phyloP scores from a whole-genome alignment of 257 asterid genomes.

The Gentiana macrophylla region DNA sequence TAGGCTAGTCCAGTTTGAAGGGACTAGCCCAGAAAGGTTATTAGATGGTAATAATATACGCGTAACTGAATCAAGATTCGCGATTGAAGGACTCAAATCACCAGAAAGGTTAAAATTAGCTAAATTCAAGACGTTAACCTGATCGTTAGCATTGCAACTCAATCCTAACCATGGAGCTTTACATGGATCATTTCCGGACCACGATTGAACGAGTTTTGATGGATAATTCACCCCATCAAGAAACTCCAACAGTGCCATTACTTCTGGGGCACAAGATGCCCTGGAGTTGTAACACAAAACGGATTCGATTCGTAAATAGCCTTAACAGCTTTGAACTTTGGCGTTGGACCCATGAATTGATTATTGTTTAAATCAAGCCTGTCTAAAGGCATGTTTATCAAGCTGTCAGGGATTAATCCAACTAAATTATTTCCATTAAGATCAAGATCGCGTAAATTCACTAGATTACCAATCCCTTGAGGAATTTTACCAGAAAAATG shows the following conservation, averaged over 20 bases:
- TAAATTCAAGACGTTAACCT: slow-evolving; percentile 43
- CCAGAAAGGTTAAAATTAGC: slow-evolving; percentile 58
- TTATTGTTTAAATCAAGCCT: slow-evolving; percentile 69
- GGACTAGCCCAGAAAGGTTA: slow-evolving; percentile 53
- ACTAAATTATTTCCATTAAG: slow-evolving; percentile 66
- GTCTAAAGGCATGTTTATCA: slow-evolving; percentile 35
- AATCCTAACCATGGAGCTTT: slow-evolving; percentile 55
- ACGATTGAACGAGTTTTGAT: slow-evolving; percentile 46
- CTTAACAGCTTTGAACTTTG: slow-evolving; percentile 49
- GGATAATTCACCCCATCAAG: slow-evolving; percentile 76
- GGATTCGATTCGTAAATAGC: slow-evolving; percentile 39
- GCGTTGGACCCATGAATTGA: slow-evolving; percentile 70
- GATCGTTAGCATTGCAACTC: slow-evolving; percentile 38
- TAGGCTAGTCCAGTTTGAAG: slow-evolving; percentile 50
- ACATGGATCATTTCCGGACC: slow-evolving; percentile 78
- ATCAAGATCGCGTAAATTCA: slow-evolving; percentile 42
- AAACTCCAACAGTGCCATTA: slow-evolving; percentile 60
- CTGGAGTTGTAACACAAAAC: slow-evolving; percentile 44
- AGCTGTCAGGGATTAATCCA: slow-evolving; percentile 57
- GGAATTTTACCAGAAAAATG: slow-evolving; percentile 79
- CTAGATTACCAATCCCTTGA: slow-evolving; percentile 36
- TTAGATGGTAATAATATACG: slow-evolving; percentile 44
- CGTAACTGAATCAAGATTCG: slow-evolving; percentile 49
- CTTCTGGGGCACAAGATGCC: slow-evolving; percentile 44
- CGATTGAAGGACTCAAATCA: slow-evolving; percentile 52